Evolutionary conservation across 2,329 filamentous ascomycete genomes (phyloP).

Genomic region (Pochonia chlamydosporia): DNA sequence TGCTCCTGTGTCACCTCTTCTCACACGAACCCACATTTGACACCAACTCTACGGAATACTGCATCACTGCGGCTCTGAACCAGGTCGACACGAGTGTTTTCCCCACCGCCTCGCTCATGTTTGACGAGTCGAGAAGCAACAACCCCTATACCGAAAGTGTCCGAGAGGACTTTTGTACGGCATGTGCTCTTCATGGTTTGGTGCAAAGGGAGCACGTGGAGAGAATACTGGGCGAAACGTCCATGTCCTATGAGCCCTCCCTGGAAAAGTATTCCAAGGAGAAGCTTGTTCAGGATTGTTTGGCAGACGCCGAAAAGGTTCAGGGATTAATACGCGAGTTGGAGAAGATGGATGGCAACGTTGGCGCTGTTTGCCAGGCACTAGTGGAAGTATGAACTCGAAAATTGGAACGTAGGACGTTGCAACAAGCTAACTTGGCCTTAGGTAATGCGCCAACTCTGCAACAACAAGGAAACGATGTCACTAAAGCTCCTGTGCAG

Average conservation of each 20-base stretch:
- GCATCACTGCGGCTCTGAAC: conserved; percentile 65
- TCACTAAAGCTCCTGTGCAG: conserved; percentile 70
- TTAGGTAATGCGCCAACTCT: conserved; percentile 63
- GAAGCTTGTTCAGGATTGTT: conserved; percentile 70
- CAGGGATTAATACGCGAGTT: conserved; percentile 75
- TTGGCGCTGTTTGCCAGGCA: conserved; percentile 76
- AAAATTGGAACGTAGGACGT: neutral
- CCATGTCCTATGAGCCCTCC: conserved; percentile 70
- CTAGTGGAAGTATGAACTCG: conserved; percentile 56
- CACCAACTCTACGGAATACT: conserved; percentile 66
- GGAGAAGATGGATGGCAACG: conserved; percentile 87
- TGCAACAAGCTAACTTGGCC: neutral
- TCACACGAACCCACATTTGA: conserved; percentile 59
- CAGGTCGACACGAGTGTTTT: conserved; percentile 79
- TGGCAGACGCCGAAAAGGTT: conserved; percentile 67
- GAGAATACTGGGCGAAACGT: conserved; percentile 74
- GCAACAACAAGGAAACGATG: conserved; percentile 70
- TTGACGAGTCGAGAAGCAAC: conserved; percentile 51
- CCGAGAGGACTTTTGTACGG: conserved; percentile 74
- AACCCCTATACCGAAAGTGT: conserved; percentile 54
- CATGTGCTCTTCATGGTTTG: conserved; percentile 83
- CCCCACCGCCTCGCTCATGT: conserved; percentile 53
- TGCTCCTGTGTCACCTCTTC: conserved; percentile 47
- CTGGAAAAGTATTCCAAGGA: conserved; percentile 73
- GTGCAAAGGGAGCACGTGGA: conserved; percentile 74